Percentiles rank a stretch among this genome's conserved stretches.
Conservation (phyloP, 2,329 filamentous ascomycete genomes). For the Alternaria novae-zelandiae region DNA sequence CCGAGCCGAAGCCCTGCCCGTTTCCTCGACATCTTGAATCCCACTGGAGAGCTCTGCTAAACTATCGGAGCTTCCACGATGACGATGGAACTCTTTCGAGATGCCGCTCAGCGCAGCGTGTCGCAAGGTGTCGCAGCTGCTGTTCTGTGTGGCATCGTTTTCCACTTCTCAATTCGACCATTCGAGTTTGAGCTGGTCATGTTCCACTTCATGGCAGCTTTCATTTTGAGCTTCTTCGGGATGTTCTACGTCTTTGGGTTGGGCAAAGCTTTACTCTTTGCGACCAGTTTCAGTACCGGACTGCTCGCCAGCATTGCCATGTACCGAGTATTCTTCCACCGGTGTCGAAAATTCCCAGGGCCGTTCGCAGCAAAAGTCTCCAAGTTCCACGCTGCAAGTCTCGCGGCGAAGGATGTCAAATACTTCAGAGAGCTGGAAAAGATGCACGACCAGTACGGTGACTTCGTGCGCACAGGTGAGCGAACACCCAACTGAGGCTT, state of each 20-base stretch:
- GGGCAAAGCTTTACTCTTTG: constrained; percentile 4
- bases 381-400: constrained; percentile 34
- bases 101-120: neutral
- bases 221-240: constrained; percentile 12
- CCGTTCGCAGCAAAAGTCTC: constrained; percentile 31
- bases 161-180: constrained; percentile 21
- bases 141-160: constrained; percentile 22
- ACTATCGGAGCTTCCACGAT: neutral
- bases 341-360: constrained; percentile 32
- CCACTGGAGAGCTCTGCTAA: neutral
- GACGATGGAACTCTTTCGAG: constrained; percentile 1
- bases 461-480: constrained; percentile 45
- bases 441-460: constrained; percentile 42
- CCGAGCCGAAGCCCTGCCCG: neutral
- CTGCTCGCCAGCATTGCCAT: constrained; percentile 27
- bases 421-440: constrained; percentile 38
- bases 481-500: neutral
- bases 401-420: constrained; percentile 34
- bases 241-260: constrained; percentile 15
- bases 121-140: constrained; percentile 5
- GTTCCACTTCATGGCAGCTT: constrained; percentile 30
- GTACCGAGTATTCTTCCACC: constrained; percentile 36
- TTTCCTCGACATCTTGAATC: neutral
- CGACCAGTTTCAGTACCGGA: constrained; percentile 18
- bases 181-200: constrained; percentile 35